Conservation (phyloP, 1,284 basidiomycete species). For the Cutaneotrichosporon mucoides region DNA sequence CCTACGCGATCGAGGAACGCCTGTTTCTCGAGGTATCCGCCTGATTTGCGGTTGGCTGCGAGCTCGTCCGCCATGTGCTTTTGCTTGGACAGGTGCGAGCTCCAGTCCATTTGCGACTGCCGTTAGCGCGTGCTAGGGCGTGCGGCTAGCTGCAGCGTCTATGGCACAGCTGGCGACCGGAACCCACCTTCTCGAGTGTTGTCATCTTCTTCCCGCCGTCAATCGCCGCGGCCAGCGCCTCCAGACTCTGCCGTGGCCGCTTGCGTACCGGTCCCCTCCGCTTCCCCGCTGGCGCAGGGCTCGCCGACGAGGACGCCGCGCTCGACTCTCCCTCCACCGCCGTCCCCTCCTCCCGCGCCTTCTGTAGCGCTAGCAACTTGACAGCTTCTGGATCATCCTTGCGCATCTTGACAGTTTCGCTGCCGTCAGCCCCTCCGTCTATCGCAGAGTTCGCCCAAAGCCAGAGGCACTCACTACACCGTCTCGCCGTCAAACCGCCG, state of each 20-base stretch:
- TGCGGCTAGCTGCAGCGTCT: not conserved
- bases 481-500: constrained; percentile 46
- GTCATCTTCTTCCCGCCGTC: constrained; percentile 49
- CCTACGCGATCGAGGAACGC: constrained; percentile 46
- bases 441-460: too few relatives aligned
- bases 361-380: constrained; percentile 22
- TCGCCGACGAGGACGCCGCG: constrained; percentile 3
- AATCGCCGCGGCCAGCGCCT: constrained; percentile 44
- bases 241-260: constrained; percentile 43
- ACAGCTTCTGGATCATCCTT: constrained; percentile 40
- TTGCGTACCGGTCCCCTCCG: constrained; percentile 26
- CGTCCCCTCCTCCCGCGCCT: not conserved
- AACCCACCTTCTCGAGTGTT: constrained; percentile 46
- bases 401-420: constrained; percentile 38
- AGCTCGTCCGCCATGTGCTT: constrained; percentile 34
- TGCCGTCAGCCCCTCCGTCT: constrained; percentile 19
- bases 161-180: too few relatives aligned
- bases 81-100: constrained; percentile 31
- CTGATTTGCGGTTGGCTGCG: constrained; percentile 36
- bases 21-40: constrained; percentile 44
- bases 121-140: constrained; percentile 7
- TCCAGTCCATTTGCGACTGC: constrained; percentile 49
- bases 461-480: constrained; percentile 45
- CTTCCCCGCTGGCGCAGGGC: constrained; percentile 2
- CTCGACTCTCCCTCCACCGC: not conserved